Evolutionary conservation across 148 eudicot species (phyloP).

Genomic region (Diospyros lotus): DNA sequence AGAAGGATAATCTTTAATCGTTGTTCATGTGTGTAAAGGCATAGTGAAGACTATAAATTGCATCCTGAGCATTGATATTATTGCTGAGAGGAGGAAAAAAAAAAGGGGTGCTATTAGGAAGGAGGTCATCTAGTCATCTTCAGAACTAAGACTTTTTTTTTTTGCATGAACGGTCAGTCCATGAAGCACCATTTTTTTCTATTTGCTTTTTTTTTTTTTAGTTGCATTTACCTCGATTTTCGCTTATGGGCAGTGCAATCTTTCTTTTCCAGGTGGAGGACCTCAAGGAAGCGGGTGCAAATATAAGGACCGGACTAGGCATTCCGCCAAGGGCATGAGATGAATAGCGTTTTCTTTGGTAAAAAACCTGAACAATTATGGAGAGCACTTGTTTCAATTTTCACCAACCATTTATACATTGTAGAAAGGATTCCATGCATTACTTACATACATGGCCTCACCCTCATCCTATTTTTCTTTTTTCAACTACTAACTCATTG

Average conservation of each 20-base stretch:
- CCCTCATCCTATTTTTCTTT: too few species aligned
- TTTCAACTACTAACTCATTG: too few species aligned
- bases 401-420: not conserved
- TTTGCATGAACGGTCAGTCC: not conserved
- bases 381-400: not conserved
- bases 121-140: too few species aligned
- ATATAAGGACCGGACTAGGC: slow-evolving; percentile 36
- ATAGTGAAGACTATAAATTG: not conserved
- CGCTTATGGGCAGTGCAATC: not conserved
- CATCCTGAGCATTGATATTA: not conserved
- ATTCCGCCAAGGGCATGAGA: slow-evolving; percentile 28
- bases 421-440: too few species aligned
- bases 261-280: slow-evolving; percentile 39
- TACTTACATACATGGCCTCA: too few species aligned
- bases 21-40: not conserved
- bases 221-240: not conserved
- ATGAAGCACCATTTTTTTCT: not conserved
- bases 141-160: not conserved
- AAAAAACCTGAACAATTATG: not conserved
- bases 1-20: not conserved
- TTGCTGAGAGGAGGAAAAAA: not conserved
- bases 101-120: too few species aligned
- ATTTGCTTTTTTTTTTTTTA: not conserved
- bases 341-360: slow-evolving; percentile 4
- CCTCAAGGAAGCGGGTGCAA: slow-evolving; percentile 37